Percentiles rank a stretch among this genome's conserved stretches.
phyloP scores from a whole-genome alignment of 495 filamentous ascomycete genomes.

The Pseudomonodictys pantanalensis region DNA sequence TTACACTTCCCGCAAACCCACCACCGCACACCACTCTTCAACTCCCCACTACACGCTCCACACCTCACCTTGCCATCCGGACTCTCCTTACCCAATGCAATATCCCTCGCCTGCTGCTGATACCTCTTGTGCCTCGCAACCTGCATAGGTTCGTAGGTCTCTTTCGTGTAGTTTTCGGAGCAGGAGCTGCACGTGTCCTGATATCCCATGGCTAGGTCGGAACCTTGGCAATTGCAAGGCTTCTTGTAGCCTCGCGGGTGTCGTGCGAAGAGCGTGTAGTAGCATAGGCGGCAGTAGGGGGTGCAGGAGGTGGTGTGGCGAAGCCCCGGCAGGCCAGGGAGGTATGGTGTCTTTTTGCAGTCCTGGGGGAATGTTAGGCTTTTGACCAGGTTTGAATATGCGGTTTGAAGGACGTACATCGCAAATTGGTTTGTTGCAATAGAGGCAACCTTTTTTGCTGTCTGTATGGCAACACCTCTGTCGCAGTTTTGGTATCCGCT shows the following conservation, averaged over 20 bases:
- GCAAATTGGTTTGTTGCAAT: conserved; percentile 33
- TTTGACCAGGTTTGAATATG: neutral
- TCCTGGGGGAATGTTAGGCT: conserved; percentile 4
- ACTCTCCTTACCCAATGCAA: neutral
- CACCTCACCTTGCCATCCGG: conserved; percentile 18
- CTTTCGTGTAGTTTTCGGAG: neutral
- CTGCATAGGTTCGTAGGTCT: conserved; percentile 1
- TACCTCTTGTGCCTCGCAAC: conserved; percentile 10
- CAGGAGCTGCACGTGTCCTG: conserved; percentile 16
- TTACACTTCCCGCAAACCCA: conserved; percentile 27
- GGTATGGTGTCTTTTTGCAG: neutral
- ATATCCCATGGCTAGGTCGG: neutral
- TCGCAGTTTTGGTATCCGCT: conserved; percentile 23
- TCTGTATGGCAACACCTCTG: conserved; percentile 9
- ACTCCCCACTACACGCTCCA: conserved; percentile 10
- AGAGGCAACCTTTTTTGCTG: conserved; percentile 16
- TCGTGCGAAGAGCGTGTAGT: conserved; percentile 6
- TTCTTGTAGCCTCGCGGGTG: conserved; percentile 3
- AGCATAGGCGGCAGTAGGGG: conserved; percentile 23
- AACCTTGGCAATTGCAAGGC: conserved; percentile 11
- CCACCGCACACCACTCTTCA: conserved; percentile 19
- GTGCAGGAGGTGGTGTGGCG: conserved; percentile 16
- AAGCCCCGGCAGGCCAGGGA: conserved; percentile 8
- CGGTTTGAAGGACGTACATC: conserved; percentile 1
- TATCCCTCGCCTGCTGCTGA: conserved; percentile 19